Conservation (phyloP, 441 rosid genomes). For the Iberis amara region DNA sequence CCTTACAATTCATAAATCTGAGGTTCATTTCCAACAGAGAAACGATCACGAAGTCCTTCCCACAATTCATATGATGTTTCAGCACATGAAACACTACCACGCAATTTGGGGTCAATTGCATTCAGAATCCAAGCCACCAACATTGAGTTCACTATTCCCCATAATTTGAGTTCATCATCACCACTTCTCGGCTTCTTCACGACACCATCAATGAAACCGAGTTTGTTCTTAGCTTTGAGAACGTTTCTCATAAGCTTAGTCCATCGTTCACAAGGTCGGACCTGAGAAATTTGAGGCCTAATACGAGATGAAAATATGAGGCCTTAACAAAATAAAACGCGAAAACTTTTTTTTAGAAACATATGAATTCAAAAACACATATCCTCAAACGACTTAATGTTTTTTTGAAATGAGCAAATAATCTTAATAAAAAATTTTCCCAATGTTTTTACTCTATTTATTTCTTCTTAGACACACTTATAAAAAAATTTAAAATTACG, state of each 20-base stretch:
- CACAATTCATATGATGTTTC: not conserved
- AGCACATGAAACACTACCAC: not conserved
- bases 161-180: not conserved
- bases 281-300: too few relatives aligned
- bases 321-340: too few relatives aligned
- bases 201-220: not conserved
- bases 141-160: not conserved
- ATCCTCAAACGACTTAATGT: too few relatives aligned
- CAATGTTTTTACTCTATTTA: too few relatives aligned
- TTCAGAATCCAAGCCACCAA: not conserved
- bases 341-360: too few relatives aligned
- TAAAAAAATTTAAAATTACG: too few relatives aligned
- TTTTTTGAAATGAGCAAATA: too few relatives aligned
- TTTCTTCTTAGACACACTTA: too few relatives aligned
- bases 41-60: not conserved
- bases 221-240: not conserved
- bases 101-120: not conserved
- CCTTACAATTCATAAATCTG: not conserved
- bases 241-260: not conserved
- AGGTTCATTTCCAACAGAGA: not conserved
- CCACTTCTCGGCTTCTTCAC: not conserved
- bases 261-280: not conserved
- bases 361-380: too few relatives aligned
- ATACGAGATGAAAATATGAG: too few relatives aligned
- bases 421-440: too few relatives aligned